Base-by-base conservation (phyloP, 2,329 filamentous ascomycete species). In the Calonectria pseudoreteaudii region DNA sequence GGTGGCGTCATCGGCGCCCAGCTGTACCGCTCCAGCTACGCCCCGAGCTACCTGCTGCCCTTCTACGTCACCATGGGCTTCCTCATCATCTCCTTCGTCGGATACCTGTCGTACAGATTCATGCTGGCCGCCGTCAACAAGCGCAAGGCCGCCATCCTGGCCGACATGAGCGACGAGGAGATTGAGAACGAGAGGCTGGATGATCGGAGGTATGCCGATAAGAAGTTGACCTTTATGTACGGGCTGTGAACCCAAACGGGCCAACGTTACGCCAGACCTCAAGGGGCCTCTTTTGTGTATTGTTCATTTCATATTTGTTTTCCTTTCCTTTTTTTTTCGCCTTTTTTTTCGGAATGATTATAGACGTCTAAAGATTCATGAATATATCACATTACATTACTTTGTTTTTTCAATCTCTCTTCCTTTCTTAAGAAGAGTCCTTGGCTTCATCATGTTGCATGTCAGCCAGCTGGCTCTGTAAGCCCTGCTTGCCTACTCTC, bases 401-500 rank as follows among this genome's bases (percentile, higher is more conserved):
- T n/a, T n/a, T n/a, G n/a, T n/a, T 10, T 30, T 14, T 23, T 9
- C 14, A 13, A 3, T 14, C 6, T 28, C 28, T 34, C n/a, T 23
- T 14, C 16, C 14, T 28, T 52, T 16, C 34, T 71, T 66, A 77
- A 76, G 56, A 81, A 23, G 74, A 76, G 10, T 74, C 72, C 58
- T 80, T 76, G 28, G 47, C 26, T 23, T 71, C 75, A 36, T 80
- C 73, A 58, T 78, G 72, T 47, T 78, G 79, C 80, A 81, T 81
- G 66, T 75, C 82, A 26, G 82, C 83, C 70, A 94, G 80, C 81
- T 94, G 92, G 30, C 88, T 90, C 80, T 91, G 90, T 76, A 95
- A 75, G 0, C 93, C 93, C 73, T 88, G 90, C 83, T 93, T 94
- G 0, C 90, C 89, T 16, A 95, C 89, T 72, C 89, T 89, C 92